A percentile compares a stretch with the other conserved stretches of the same genome.
These are phyloP conservation scores for Fremontodendron californicum DNA, from an alignment of 345 rosid species.

Conservation along the genomic window DNA sequence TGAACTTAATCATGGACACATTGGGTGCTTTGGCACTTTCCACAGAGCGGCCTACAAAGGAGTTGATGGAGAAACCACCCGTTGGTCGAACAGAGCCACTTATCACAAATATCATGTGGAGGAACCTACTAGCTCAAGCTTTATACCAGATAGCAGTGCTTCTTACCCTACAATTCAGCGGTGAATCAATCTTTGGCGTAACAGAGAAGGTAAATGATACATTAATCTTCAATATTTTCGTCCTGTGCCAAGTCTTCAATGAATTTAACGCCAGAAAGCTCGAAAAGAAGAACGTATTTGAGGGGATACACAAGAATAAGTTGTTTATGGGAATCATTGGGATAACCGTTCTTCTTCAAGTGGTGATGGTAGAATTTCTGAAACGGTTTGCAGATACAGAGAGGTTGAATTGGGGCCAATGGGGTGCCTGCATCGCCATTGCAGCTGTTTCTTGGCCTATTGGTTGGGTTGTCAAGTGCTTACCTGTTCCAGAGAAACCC, in stretches of 20 bases:
- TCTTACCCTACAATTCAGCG: not conserved
- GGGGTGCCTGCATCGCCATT: slow-evolving; percentile 54
- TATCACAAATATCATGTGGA: slow-evolving; percentile 5
- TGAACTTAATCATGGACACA: slow-evolving; percentile 10
- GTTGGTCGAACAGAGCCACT: not conserved
- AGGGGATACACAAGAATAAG: not conserved
- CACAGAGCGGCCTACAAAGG: not conserved
- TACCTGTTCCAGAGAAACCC: slow-evolving; percentile 54
- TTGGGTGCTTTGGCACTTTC: slow-evolving; percentile 3
- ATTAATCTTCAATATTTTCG: not conserved
- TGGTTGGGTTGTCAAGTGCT: slow-evolving; percentile 55
- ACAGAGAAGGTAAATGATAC: not conserved
- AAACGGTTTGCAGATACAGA: slow-evolving; percentile 5
- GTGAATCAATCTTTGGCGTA: not conserved
- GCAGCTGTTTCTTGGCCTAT: slow-evolving; percentile 69
- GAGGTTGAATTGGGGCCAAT: slow-evolving; percentile 49
- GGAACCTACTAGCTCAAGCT: slow-evolving; percentile 3
- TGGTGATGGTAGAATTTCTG: not conserved
- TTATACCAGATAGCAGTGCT: not conserved
- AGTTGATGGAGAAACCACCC: slow-evolving; percentile 1
- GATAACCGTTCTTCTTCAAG: not conserved
- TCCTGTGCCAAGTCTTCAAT: not conserved
- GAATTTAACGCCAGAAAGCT: slow-evolving; percentile 1
- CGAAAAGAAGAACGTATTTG: not conserved
- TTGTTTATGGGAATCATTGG: not conserved